These are phyloP conservation scores for Haplosporangium gracile DNA, from an alignment of 192 early-diverging fungal species.

Conservation along the genomic window DNA sequence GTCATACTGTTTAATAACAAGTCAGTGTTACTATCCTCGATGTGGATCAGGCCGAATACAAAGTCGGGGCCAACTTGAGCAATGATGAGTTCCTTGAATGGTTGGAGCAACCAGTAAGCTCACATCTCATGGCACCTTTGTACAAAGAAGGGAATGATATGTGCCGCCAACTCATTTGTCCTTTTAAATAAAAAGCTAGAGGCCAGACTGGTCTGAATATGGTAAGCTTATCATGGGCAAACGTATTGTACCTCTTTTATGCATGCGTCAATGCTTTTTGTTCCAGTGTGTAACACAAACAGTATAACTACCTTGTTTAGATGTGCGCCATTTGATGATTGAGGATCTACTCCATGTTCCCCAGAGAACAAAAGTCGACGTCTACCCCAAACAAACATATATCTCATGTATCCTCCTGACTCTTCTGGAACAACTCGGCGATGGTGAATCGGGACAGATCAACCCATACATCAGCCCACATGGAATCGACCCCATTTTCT, in stretches of 20 bases:
- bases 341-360: constrained; percentile 23
- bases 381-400: constrained; percentile 19
- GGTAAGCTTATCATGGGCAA: constrained; percentile 30
- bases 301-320: neutral
- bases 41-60: neutral
- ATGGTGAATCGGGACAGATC: neutral
- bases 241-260: neutral
- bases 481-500: constrained; percentile 10
- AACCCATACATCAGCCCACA: constrained; percentile 6
- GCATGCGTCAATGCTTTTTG: neutral
- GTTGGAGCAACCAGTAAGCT: constrained; percentile 8
- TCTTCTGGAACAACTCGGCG: neutral
- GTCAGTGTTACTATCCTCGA: constrained; percentile 12
- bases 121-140: neutral
- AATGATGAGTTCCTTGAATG: constrained; percentile 14
- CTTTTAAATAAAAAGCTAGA: neutral
- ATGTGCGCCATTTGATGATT: constrained; percentile 14
- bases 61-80: neutral
- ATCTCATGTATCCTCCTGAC: constrained; percentile 7
- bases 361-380: constrained; percentile 22
- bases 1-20: neutral
- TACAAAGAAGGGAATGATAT: neutral
- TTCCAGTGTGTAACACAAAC: neutral
- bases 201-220: constrained; percentile 43
- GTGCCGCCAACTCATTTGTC: neutral